A percentile compares a stretch with the other conserved stretches of the same genome.
Conservation (phyloP, 495 filamentous ascomycete genomes). For the Cercophora newfieldiana region DNA sequence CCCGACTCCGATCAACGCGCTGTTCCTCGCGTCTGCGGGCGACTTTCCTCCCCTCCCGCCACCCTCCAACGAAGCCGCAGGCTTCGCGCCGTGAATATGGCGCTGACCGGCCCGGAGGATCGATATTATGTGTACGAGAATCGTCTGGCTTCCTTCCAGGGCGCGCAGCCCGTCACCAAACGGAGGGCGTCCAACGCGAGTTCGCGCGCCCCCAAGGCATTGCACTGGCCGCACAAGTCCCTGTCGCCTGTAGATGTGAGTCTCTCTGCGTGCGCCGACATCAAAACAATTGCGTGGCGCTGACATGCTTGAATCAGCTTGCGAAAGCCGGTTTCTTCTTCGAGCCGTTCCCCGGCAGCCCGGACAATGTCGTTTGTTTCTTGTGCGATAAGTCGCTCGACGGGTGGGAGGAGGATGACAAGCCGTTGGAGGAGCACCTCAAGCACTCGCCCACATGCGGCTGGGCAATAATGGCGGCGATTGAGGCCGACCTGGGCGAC, state of each 20-base stretch:
- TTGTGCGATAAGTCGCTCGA: constrained; percentile 75
- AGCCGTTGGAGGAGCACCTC: constrained; percentile 79
- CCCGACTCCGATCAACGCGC: neutral
- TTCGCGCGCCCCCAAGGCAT: constrained; percentile 52
- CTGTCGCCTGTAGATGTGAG: constrained; percentile 66
- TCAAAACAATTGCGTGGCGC: neutral
- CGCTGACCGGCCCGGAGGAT: constrained; percentile 31
- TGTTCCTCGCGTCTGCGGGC: neutral
- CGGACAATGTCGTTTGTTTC: constrained; percentile 90
- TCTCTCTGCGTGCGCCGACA: neutral
- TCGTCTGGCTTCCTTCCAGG: constrained; percentile 72
- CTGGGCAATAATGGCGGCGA: constrained; percentile 80
- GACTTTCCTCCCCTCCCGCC: neutral
- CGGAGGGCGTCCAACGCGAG: constrained; percentile 68
- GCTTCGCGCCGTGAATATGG: constrained; percentile 20
- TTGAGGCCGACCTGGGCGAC: constrained; percentile 65
- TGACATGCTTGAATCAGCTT: constrained; percentile 54
- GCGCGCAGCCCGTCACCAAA: constrained; percentile 52
- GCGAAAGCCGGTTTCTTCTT: constrained; percentile 91
- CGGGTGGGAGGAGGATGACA: constrained; percentile 85
- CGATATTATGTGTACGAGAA: constrained; percentile 62
- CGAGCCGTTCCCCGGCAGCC: constrained; percentile 66
- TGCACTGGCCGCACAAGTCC: constrained; percentile 75
- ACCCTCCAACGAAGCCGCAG: constrained; percentile 4
- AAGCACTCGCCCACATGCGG: constrained; percentile 78